Conservation (phyloP, 1,284 basidiomycete genomes). For the Fomitopsis betulina region DNA sequence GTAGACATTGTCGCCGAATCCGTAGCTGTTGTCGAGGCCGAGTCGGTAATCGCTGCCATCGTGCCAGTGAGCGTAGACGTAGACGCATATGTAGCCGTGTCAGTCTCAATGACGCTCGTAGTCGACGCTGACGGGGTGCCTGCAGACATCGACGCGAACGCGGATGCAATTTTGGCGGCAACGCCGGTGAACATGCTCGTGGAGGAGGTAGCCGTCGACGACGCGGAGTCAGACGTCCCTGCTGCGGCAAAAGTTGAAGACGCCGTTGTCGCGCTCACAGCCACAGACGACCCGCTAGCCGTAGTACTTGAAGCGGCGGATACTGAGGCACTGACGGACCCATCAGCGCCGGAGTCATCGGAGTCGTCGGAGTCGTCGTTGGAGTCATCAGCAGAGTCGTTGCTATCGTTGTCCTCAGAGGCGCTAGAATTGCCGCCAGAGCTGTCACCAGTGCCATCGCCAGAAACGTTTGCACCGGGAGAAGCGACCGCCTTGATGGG, state of each 20-base stretch:
- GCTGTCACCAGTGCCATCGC: not conserved
- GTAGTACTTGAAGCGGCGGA: constrained; percentile 2
- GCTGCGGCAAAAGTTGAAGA: not conserved
- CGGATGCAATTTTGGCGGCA: not conserved
- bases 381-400: not conserved
- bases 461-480: constrained; percentile 2
- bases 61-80: not conserved
- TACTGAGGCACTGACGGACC: not conserved
- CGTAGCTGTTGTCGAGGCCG: not conserved
- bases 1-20: not conserved
- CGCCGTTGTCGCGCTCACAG: constrained; percentile 1
- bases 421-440: not conserved
- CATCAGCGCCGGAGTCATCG: not conserved
- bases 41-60: not conserved
- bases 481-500: not conserved
- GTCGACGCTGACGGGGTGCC: constrained; percentile 7
- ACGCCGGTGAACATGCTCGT: not conserved
- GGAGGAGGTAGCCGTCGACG: not conserved
- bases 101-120: constrained; percentile 11
- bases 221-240: not conserved
- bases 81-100: too few relatives aligned
- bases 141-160: constrained; percentile 6
- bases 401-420: constrained; percentile 2
- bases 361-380: constrained; percentile 6
- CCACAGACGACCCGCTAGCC: not conserved